Percentiles rank a stretch among this genome's conserved stretches.
Evolutionary conservation across 2,329 filamentous ascomycete species (phyloP).

Genomic region (Dactylellina sp.): DNA sequence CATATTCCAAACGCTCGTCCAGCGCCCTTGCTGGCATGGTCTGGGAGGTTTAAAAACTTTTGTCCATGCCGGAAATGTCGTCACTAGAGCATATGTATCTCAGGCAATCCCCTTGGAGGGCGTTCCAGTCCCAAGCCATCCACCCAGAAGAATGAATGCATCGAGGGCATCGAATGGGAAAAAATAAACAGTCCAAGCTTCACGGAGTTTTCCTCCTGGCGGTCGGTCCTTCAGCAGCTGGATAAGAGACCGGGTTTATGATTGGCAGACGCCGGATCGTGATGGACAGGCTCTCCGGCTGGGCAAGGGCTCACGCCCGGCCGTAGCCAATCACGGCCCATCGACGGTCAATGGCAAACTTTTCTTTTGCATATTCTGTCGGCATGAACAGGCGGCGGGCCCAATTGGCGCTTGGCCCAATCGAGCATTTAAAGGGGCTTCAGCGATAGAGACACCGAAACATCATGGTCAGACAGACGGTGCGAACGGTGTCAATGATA

Average conservation of each 20-base stretch:
- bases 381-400: conserved; percentile 28
- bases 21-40: conserved; percentile 34
- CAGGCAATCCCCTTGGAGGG: not conserved
- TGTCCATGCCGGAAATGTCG: conserved; percentile 51
- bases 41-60: conserved; percentile 39
- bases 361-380: conserved; percentile 39
- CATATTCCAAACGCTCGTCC: conserved; percentile 38
- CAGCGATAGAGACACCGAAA: conserved; percentile 52
- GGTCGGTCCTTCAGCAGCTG: conserved; percentile 31
- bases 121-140: too few species aligned
- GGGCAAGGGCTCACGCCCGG: conserved; percentile 37
- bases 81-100: conserved; percentile 44
- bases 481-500: conserved; percentile 9
- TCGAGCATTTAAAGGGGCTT: conserved; percentile 52
- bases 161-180: not conserved
- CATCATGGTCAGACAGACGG: conserved; percentile 45
- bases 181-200: conserved; percentile 2
- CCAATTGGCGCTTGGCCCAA: conserved; percentile 43
- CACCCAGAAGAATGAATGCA: not conserved
- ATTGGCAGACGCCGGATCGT: conserved; percentile 48
- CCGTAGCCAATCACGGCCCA: conserved; percentile 42
- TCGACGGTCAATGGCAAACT: conserved; percentile 52
- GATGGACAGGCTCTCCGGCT: conserved; percentile 56
- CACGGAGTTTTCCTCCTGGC: conserved; percentile 51
- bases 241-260: conserved; percentile 55